Percentiles rank a stretch among this genome's conserved stretches.
Evolutionary conservation across 2,329 filamentous ascomycete species (phyloP).

Genomic region (Fusarium poae): DNA sequence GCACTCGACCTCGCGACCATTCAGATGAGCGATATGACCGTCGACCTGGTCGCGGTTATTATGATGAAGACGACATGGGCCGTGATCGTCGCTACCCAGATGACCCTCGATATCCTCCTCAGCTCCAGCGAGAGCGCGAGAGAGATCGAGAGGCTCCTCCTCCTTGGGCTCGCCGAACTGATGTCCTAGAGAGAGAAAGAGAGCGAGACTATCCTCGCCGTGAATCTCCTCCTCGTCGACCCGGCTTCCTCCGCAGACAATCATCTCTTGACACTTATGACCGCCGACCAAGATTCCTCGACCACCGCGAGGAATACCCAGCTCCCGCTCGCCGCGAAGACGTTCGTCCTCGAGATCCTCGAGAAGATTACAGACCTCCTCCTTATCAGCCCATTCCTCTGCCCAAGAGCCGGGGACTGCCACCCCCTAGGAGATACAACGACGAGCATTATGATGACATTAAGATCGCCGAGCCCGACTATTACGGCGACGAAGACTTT

Average conservation of each 20-base stretch:
- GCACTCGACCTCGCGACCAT: constrained; percentile 59
- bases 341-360: constrained; percentile 60
- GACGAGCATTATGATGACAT: constrained; percentile 74
- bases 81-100: constrained; percentile 69
- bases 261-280: constrained; percentile 94
- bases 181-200: constrained; percentile 68
- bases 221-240: constrained; percentile 69
- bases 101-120: constrained; percentile 55
- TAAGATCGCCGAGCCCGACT: constrained; percentile 74
- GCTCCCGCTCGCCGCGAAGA: constrained; percentile 66
- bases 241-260: constrained; percentile 80
- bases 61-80: constrained; percentile 62
- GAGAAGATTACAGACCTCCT: constrained; percentile 62
- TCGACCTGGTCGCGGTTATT: constrained; percentile 55
- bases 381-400: constrained; percentile 75
- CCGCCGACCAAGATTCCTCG: constrained; percentile 66
- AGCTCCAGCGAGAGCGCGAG: constrained; percentile 50
- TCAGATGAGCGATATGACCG: constrained; percentile 64
- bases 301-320: constrained; percentile 72
- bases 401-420: constrained; percentile 72
- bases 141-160: constrained; percentile 51
- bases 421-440: constrained; percentile 69
- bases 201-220: constrained; percentile 65
- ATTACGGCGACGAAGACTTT: constrained; percentile 79
- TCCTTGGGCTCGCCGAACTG: constrained; percentile 65